Base-by-base conservation (phyloP, 768 basidiomycete genomes). In the Podaxis carcinomalis region DNA sequence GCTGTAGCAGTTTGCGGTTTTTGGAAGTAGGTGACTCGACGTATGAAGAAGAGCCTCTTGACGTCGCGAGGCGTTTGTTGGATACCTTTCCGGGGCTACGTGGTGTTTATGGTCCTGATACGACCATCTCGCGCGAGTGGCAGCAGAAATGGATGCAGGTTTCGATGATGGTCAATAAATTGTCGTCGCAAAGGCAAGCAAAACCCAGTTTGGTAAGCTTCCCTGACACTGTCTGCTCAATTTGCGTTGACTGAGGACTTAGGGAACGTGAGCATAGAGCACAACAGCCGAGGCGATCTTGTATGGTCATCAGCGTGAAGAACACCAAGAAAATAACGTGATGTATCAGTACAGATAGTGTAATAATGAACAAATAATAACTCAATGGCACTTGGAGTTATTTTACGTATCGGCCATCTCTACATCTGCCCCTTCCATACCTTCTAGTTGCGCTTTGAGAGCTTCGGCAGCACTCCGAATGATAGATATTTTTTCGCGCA, bases 401-500 rank as follows among this genome's bases (percentile, higher is more conserved):
- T 14, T n/a, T 66, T 62, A 75, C 25, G 65, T 64, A 51, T 79
- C 78, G 25, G 68, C 74, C 87, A 89, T 89, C 49, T 80, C 76
- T 16, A 85, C 77, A 66, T 88, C 87, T 32, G 67, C 77, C 49
- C 75, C 73, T 3, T 47, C 69, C 16, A 44, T 60, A 40, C 50
- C 64, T 25, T 67, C 63, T 19, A 68, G 73, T 27, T 80, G 78
- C 28, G 78, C 76, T 23, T 83, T 73, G 9, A 92, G 73, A 5
- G 77, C 80, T 69, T 86, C 80, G 1, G 85, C 87, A 0, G 88
- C 89, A 13, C 74, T 73, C 44, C 80, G 78, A 16, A 92, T 78
- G 4, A 74, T 75, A 9, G 74, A 73, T 16, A 97, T 83, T 70
- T 98, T 98, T 39, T 79, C 80, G 49, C 93, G 80, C 85, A 98